Evolutionary conservation across 2,329 filamentous ascomycete genomes (phyloP), one percentile per base, ranked within the genome.

Genomic region (Alternaria novae-zelandiae): DNA sequence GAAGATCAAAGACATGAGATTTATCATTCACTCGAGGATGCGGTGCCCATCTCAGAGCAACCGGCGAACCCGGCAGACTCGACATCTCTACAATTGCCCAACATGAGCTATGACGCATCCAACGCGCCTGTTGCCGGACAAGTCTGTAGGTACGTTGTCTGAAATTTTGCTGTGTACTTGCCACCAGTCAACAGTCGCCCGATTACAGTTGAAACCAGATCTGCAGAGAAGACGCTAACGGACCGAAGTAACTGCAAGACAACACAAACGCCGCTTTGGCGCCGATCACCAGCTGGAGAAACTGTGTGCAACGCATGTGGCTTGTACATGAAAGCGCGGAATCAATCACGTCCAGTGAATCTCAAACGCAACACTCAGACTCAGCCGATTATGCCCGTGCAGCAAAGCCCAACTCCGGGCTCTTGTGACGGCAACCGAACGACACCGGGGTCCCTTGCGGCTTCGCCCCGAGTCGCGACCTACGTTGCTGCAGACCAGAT

Each of bases 271-370:
- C 96, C 96, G 23, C 83, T 99, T 41, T 99, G 96, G 96, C 89
- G 96, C 77, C 89, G 96, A 75, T 97, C 95, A 15, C 95, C 95
- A 0, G 90, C 94, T 73, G 96, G 96, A 28, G 91, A 93, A 58
- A 97, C 94, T 26, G 98, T 99, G 64, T 99, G 96, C 83, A 99
- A 99, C 81, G 96, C 96, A 6, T 99, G 96, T 76, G 96, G 96
- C 45, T 86, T 99, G 15, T 99, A 99, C 79, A 85, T 93, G 66
- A 98, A 98, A 80, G 94, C 95, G 10, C 89, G 96, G 70, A 98
- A 98, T 78, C 91, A 95, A 66, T 89, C 93, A 71, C 89, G 96
- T 54, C 96, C 96, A 13, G 96, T 93, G 7, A 97, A 94, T 73
- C 83, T 97, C 61, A 97, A 97, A 82, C 91, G 94, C 65, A 89